phyloP scores from a whole-genome alignment of 2,329 filamentous ascomycete genomes.

The Diaporthe amygdali region DNA sequence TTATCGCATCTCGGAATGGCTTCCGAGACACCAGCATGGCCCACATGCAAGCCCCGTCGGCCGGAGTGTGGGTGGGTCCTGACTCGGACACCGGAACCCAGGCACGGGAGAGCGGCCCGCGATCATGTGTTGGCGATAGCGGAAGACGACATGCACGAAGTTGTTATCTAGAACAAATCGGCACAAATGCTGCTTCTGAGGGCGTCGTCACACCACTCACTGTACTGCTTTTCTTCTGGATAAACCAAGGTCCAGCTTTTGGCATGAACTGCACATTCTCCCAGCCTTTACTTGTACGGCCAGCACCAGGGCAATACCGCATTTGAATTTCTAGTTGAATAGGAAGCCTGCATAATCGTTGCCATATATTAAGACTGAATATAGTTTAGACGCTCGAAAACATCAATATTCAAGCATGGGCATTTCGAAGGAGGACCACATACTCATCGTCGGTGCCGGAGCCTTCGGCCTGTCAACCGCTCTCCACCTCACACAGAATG shows the following conservation, averaged over 20 bases:
- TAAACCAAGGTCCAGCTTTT: background rate
- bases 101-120: background rate
- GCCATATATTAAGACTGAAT: background rate
- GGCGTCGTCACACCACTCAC: background rate
- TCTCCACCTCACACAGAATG: conserved; percentile 47
- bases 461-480: conserved; percentile 57
- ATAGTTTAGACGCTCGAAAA: background rate
- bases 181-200: background rate
- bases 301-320: background rate
- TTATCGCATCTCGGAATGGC: conserved; percentile 9
- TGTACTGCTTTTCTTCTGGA: background rate
- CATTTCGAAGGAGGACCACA: conserved; percentile 10
- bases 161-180: conserved; percentile 3
- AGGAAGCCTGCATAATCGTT: background rate
- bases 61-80: background rate
- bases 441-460: conserved; percentile 51
- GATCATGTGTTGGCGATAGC: background rate
- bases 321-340: background rate
- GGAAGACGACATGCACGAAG: background rate
- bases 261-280: background rate
- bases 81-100: background rate
- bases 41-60: background rate
- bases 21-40: background rate
- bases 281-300: background rate
- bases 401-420: background rate